phyloP scores from a whole-genome alignment of 2,329 filamentous ascomycete genomes.

The Zasmidium angulare region DNA sequence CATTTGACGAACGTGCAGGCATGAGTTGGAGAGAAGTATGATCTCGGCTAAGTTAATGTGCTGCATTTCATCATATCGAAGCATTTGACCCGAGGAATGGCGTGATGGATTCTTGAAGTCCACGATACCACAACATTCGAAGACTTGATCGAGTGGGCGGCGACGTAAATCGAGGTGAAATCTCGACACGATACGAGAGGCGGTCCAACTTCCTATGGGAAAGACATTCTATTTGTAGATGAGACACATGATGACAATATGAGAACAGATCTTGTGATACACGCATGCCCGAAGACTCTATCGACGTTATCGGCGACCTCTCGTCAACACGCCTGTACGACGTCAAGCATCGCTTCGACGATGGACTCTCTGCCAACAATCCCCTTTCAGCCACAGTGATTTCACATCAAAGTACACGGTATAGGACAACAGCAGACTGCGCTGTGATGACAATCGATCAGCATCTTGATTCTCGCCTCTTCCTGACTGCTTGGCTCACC shows the following conservation, averaged over 20 bases:
- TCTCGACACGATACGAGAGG: background rate
- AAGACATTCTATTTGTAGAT: background rate
- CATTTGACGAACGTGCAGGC: slow-evolving; percentile 32
- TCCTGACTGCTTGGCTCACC: slow-evolving; percentile 12
- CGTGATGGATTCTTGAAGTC: background rate
- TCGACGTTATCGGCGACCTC: too few relatives aligned
- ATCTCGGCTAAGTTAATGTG: slow-evolving; percentile 4
- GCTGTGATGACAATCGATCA: slow-evolving; percentile 14
- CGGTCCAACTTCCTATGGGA: background rate
- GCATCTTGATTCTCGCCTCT: background rate
- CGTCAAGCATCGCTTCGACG: background rate
- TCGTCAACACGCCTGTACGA: too few relatives aligned
- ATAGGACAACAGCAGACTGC: slow-evolving; percentile 26
- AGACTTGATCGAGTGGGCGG: background rate
- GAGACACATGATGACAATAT: background rate
- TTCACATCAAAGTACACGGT: slow-evolving; percentile 28
- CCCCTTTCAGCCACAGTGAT: too few relatives aligned
- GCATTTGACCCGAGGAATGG: background rate
- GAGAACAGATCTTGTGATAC: background rate
- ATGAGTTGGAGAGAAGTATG: slow-evolving; percentile 40
- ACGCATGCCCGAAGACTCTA: too few relatives aligned
- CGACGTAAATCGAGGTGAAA: background rate
- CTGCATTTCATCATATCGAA: background rate
- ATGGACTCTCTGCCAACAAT: too few relatives aligned
- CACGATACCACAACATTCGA: background rate